Base-by-base conservation (phyloP, 2,329 filamentous ascomycete genomes). In the Trichoderma breve region DNA sequence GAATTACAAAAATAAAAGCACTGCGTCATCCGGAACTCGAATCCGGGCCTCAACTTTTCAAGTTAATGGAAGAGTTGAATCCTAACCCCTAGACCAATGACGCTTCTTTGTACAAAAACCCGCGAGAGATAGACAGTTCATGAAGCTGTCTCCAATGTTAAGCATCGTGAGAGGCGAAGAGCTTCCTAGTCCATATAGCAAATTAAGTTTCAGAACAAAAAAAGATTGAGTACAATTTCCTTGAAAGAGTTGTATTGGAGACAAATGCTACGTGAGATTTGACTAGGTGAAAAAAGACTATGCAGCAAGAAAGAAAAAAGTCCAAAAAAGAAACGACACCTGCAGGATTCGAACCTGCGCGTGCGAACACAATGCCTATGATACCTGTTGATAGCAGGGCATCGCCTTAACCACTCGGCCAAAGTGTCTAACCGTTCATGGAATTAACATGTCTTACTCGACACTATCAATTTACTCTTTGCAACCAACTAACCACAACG, bases 341-440 rank as follows among this genome's bases (percentile, higher is more conserved):
- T 72, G 71, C 71, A 72, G 71, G 71, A 72, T 72, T 72, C 71
- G 71, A 72, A 72, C 71, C 71, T 72, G 71, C 71, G 71, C 71
- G 71, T 72, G 71, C 71, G 71, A 72, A 72, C 71, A 72, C 71
- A 72, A 72, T 72, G 71, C 71, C 71, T 72, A 51, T 26, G 71
- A 66, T 72, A 72, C 53, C 66, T 15, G 8, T 34, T 24, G 66
- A 72, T 72, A 72, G 71, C 71, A 72, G 71, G 71, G 71, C 71
- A 72, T 72, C 71, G 71, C 71, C 71, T 72, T 72, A 72, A 72
- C 71, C 71, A 72, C 71, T 72, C 71, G 71, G 71, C 71, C 71
- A 72, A 72, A 72, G 71, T 72, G 71, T 72, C 71, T 70, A 70
- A 70, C 71, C 28, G 26, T 32, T 63, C 36, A 28, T 66, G 71